Percentiles rank a stretch among this genome's conserved stretches.
phyloP scores from a whole-genome alignment of 140 eudicot genomes.

The Anethum foeniculum region DNA sequence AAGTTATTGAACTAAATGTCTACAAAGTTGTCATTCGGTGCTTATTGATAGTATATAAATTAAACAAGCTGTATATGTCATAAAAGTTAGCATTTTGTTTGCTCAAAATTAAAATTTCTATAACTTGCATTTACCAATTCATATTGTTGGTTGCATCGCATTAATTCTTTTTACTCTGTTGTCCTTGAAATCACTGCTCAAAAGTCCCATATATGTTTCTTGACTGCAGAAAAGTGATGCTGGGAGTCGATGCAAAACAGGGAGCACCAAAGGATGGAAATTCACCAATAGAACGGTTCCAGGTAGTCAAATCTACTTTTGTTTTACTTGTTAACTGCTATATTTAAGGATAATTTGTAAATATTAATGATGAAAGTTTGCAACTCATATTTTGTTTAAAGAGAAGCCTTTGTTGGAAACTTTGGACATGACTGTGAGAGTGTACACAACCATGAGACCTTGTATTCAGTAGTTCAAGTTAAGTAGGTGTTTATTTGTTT shows the following conservation, averaged over 20 bases:
- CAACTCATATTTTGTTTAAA: not conserved
- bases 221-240: constrained; percentile 87
- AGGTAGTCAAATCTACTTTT: constrained; percentile 33
- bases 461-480: not conserved
- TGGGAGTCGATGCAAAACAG: constrained; percentile 92
- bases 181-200: not conserved
- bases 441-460: not conserved
- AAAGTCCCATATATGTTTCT: constrained; percentile 5
- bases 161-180: not conserved
- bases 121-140: not conserved
- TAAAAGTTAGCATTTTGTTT: too few relatives aligned
- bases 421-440: not conserved
- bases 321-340: not conserved
- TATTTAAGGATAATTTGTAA: not conserved
- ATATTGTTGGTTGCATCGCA: not conserved
- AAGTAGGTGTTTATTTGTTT: not conserved
- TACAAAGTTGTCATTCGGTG: too few relatives aligned
- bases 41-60: too few relatives aligned
- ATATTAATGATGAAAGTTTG: not conserved
- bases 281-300: constrained; percentile 80
- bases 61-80: too few relatives aligned
- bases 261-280: constrained; percentile 98
- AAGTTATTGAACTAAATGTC: too few relatives aligned
- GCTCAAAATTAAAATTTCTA: not conserved
- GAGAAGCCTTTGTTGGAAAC: not conserved